Conservation (phyloP, 805 yeast species). For the Pichia thaimueangensis region DNA sequence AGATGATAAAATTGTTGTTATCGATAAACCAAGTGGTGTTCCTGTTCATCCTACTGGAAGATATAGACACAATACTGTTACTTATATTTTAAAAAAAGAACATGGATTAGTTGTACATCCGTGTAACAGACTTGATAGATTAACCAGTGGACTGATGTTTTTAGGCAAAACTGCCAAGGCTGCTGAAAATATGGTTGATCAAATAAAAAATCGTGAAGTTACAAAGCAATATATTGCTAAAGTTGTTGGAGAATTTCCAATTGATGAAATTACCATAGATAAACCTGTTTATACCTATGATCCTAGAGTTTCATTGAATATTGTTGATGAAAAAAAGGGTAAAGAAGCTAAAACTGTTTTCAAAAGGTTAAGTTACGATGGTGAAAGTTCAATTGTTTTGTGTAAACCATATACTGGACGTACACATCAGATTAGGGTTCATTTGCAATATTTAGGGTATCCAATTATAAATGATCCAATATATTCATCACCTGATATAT, state of each 20-base stretch:
- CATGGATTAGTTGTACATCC: conserved; percentile 62
- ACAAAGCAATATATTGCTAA: conserved; percentile 80
- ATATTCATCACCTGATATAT: conserved; percentile 68
- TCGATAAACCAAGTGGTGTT: conserved; percentile 90
- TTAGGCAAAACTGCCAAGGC: conserved; percentile 76
- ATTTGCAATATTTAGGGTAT: conserved; percentile 78
- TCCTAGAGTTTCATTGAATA: conserved; percentile 66
- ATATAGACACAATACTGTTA: conserved; percentile 66
- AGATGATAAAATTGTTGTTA: conserved; percentile 68
- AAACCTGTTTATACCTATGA: conserved; percentile 64
- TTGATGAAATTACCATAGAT: conserved; percentile 45
- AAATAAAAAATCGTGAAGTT: conserved; percentile 66
- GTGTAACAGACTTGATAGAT: conserved; percentile 81
- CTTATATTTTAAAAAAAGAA: conserved; percentile 71
- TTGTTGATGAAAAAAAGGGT: conserved; percentile 45
- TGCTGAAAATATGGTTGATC: conserved; percentile 70
- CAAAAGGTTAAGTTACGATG: conserved; percentile 60
- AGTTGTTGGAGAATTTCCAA: conserved; percentile 82
- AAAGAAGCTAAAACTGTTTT: conserved; percentile 61
- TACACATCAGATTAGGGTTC: conserved; percentile 93
- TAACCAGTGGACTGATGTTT: conserved; percentile 92
- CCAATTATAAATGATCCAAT: conserved; percentile 94
- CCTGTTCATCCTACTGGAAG: conserved; percentile 97
- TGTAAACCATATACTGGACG: conserved; percentile 90
- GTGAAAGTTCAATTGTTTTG: conserved; percentile 58